These are phyloP conservation scores for Malus hybrid DNA, from an alignment of 331 rosid genomes.

Conservation along the genomic window DNA sequence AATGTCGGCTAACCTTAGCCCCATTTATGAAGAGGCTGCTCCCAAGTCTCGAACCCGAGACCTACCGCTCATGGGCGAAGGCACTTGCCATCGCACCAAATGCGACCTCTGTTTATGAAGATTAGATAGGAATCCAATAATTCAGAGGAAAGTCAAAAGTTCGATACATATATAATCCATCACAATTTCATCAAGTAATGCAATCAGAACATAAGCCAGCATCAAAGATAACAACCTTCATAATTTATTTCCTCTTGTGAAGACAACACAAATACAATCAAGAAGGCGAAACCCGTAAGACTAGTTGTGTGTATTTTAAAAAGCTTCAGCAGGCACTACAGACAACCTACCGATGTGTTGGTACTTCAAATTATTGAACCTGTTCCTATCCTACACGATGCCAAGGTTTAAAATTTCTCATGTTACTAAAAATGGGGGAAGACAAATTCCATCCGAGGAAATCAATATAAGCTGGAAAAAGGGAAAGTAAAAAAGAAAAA, in stretches of 20 bases:
- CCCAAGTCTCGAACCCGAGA: too few relatives aligned
- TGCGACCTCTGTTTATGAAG: too few relatives aligned
- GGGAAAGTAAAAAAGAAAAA: neutral
- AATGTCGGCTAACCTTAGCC: too few relatives aligned
- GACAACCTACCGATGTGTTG: slow-evolving; percentile 46
- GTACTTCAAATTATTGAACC: slow-evolving; percentile 59
- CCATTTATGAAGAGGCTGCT: too few relatives aligned
- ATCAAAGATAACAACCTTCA: slow-evolving; percentile 29
- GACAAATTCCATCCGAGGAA: slow-evolving; percentile 32
- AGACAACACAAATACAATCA: slow-evolving; percentile 26
- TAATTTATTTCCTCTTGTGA: slow-evolving; percentile 42
- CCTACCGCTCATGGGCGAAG: too few relatives aligned
- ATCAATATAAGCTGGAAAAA: slow-evolving; percentile 25
- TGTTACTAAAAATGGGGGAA: slow-evolving; percentile 54
- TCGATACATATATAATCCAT: slow-evolving; percentile 6
- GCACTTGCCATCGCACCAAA: too few relatives aligned
- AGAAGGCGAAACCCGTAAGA: slow-evolving; percentile 35
- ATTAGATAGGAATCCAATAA: neutral
- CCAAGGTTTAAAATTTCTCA: slow-evolving; percentile 44
- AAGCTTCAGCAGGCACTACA: slow-evolving; percentile 34
- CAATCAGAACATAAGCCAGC: slow-evolving; percentile 33
- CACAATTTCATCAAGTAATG: slow-evolving; percentile 33
- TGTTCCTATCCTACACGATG: slow-evolving; percentile 58
- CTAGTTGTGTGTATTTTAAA: slow-evolving; percentile 38
- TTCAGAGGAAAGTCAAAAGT: slow-evolving; percentile 5